phyloP scores from a whole-genome alignment of 2,329 filamentous ascomycete genomes.

The Fusarium drepaniforme region DNA sequence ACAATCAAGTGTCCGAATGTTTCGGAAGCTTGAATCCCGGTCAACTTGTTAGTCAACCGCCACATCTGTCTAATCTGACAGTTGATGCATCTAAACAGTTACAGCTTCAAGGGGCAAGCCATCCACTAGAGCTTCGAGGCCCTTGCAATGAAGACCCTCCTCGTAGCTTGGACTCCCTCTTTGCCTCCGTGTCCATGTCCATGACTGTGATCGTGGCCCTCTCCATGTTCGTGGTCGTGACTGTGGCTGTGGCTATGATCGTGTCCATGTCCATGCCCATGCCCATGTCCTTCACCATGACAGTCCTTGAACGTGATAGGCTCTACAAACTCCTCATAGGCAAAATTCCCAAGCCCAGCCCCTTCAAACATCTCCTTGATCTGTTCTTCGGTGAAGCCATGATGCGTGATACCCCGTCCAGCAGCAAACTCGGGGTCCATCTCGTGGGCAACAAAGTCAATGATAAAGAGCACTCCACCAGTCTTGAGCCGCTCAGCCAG shows the following conservation, averaged over 20 bases:
- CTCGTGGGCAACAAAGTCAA: constrained; percentile 74
- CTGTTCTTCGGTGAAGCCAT: constrained; percentile 73
- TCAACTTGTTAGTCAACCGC: background rate
- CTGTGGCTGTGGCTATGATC: constrained; percentile 12
- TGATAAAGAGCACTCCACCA: constrained; percentile 75
- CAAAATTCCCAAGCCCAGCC: constrained; percentile 73
- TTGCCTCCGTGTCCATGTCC: constrained; percentile 12
- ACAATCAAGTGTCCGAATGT: background rate
- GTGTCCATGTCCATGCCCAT: constrained; percentile 18
- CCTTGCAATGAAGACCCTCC: constrained; percentile 59
- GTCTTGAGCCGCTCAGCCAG: constrained; percentile 72
- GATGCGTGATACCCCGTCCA: constrained; percentile 69
- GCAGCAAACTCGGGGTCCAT: constrained; percentile 41
- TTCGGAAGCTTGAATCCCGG: background rate
- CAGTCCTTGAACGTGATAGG: constrained; percentile 57
- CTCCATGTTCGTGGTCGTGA: constrained; percentile 1
- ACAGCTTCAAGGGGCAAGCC: background rate
- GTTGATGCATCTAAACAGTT: background rate
- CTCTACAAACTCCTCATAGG: constrained; percentile 65
- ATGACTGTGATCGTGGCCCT: background rate
- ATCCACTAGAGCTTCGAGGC: constrained; percentile 54
- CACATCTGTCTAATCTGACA: background rate
- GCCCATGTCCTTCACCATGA: constrained; percentile 17
- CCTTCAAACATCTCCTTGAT: constrained; percentile 71
- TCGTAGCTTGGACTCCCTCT: constrained; percentile 10